A percentile compares a stretch with the other conserved stretches of the same genome.
These are phyloP conservation scores for Lentinus polychrous DNA, from an alignment of 1,284 basidiomycete genomes.

Conservation along the genomic window DNA sequence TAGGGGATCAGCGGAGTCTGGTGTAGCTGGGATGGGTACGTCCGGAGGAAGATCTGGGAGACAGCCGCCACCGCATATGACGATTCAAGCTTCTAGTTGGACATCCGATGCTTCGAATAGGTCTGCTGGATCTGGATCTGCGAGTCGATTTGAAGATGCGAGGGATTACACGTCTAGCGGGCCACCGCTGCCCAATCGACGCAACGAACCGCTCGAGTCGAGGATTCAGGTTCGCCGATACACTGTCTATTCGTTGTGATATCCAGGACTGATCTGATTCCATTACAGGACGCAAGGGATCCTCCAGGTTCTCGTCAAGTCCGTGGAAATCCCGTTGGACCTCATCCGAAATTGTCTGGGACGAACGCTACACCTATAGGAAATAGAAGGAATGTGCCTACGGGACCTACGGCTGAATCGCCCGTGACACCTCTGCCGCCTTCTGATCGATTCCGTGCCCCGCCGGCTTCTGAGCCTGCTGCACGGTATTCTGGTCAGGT, in stretches of 20 bases:
- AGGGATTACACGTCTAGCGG: background rate
- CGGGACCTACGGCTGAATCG: background rate
- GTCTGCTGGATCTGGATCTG: background rate
- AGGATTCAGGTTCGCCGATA: background rate
- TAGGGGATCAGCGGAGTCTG: background rate
- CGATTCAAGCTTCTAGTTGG: background rate
- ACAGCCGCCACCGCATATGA: background rate
- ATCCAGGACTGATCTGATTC: background rate
- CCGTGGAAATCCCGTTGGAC: background rate
- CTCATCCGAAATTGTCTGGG: constrained; percentile 7
- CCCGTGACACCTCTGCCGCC: constrained; percentile 2
- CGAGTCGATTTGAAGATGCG: background rate
- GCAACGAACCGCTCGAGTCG: background rate
- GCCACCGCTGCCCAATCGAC: background rate
- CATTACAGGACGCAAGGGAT: background rate
- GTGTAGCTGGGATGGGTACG: background rate
- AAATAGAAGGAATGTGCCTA: background rate
- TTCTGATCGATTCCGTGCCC: background rate
- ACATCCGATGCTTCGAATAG: background rate
- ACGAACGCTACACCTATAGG: constrained; percentile 10
- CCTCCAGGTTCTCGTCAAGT: background rate
- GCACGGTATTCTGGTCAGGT: background rate
- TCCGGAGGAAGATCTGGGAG: background rate
- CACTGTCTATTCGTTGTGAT: background rate
- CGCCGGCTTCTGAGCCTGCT: background rate